Base-by-base conservation (phyloP, 805 yeast genomes). In the Starmera pachycereana region DNA sequence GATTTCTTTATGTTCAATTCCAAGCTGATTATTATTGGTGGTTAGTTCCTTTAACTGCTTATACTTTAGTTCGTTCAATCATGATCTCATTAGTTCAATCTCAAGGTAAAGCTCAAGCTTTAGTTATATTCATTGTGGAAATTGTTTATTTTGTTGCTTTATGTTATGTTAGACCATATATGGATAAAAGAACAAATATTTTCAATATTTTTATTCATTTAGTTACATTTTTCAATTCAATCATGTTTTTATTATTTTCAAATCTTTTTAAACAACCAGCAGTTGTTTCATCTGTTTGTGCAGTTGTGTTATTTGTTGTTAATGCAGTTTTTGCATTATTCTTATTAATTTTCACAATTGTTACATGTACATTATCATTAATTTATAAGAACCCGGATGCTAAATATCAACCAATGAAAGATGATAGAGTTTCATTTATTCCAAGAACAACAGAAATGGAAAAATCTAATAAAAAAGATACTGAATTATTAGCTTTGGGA, bases 361-460 rank as follows among this genome's bases (percentile, higher is more conserved):
- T 88, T 32, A 84, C 96, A 2, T 89, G 97, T 65, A 67, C 79
- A 6, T 66, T 87, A 61, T 96, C 96, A 0, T 61, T 92, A 52
- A 49, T 89, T 29, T 81, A 83, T 60, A 87, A 83, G 69, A 88
- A 92, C 60, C 97, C 98, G 39, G 98, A 92, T 62, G 77, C 90
- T 9, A 75, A 95, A 51, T 92, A 92, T 66, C 90, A 87, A 65
- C 97, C 96, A 45, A 83, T 90, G 82, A 83, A 82, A 52, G 98
- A 92, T 61, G 98, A 92, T 57, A 77, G 98, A 58, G 92, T 84
- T 38, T 84, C 96, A n/a, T 92, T 92, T 60, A 84, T 92, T 56
- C 89, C 89, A 46, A 71, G 80, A 52, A 68, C 56, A 2, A 42
- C 44, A 4, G 56, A 48, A 1, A 41, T 47, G 43, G 57, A 49